Conservation (phyloP, 768 basidiomycete genomes). For the Agrocybe praecox region DNA sequence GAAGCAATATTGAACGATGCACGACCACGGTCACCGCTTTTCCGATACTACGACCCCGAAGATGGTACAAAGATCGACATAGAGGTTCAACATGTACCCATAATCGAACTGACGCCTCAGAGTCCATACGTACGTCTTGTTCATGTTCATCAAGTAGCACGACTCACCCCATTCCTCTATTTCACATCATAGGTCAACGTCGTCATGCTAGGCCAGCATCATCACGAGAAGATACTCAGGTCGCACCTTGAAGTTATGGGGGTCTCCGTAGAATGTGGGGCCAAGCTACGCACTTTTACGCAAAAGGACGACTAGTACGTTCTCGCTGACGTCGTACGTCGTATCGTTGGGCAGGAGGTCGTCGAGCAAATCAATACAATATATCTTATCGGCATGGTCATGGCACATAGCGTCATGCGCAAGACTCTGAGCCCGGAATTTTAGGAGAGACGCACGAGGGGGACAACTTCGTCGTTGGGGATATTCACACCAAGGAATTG, state of each 20-base stretch:
- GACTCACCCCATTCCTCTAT: background rate
- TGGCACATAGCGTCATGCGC: slow-evolving; percentile 42
- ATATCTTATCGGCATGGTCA: slow-evolving; percentile 47
- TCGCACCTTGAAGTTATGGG: slow-evolving; percentile 28
- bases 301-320: slow-evolving; percentile 38
- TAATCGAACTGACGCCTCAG: slow-evolving; percentile 27
- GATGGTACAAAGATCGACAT: slow-evolving; percentile 17
- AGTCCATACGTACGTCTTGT: slow-evolving; percentile 35
- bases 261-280: slow-evolving; percentile 40
- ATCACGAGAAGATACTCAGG: slow-evolving; percentile 37
- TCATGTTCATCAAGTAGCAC: slow-evolving; percentile 7
- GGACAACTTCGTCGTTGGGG: slow-evolving; percentile 36
- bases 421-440: slow-evolving; percentile 40
- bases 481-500: slow-evolving; percentile 39
- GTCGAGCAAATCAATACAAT: slow-evolving; percentile 29
- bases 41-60: slow-evolving; percentile 30
- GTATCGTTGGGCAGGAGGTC: slow-evolving; percentile 16
- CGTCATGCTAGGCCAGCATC: slow-evolving; percentile 29
- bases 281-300: slow-evolving; percentile 42
- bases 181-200: slow-evolving; percentile 1
- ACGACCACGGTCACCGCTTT: background rate
- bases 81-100: slow-evolving; percentile 28
- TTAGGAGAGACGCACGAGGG: slow-evolving; percentile 39
- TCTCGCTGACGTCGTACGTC: slow-evolving; percentile 22
- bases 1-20: slow-evolving; percentile 18